These are phyloP conservation scores for Psilocybe tampanensis DNA, from an alignment of 768 basidiomycete genomes.

Conservation along the genomic window DNA sequence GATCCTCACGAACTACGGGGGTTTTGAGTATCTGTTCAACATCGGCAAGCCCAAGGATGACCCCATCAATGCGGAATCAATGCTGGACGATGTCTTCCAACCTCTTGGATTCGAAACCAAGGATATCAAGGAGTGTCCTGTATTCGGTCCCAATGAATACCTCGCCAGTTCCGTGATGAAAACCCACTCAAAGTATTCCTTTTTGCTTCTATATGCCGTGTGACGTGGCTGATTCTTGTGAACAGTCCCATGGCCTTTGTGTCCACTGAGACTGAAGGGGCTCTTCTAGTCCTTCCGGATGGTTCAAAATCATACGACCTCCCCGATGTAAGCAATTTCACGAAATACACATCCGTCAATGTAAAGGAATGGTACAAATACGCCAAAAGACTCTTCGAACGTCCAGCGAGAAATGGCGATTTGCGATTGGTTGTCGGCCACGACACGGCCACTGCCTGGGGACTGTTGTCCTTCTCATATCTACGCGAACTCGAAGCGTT, in stretches of 20 bases:
- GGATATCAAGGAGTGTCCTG: background rate
- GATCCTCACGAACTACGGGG: conserved; percentile 31
- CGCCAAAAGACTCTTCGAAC: conserved; percentile 16
- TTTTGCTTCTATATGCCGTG: background rate
- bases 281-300: background rate
- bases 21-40: conserved; percentile 27
- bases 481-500: background rate
- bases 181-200: background rate
- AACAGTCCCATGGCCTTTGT: conserved; percentile 10
- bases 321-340: conserved; percentile 3
- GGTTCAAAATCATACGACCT: conserved; percentile 5
- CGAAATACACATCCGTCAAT: conserved; percentile 9
- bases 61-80: conserved; percentile 15
- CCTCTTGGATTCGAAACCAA: background rate
- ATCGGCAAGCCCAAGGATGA: conserved; percentile 27
- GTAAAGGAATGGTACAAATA: conserved; percentile 17
- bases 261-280: conserved; percentile 18
- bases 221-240: conserved; percentile 1
- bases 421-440: conserved; percentile 27
- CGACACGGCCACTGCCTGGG: conserved; percentile 26
- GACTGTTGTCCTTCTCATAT: conserved; percentile 16
- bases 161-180: conserved; percentile 1
- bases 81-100: conserved; percentile 23
- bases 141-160: background rate
- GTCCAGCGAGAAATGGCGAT: conserved; percentile 23